Conservation (phyloP, 345 rosid genomes). For the Brassica juncea region DNA sequence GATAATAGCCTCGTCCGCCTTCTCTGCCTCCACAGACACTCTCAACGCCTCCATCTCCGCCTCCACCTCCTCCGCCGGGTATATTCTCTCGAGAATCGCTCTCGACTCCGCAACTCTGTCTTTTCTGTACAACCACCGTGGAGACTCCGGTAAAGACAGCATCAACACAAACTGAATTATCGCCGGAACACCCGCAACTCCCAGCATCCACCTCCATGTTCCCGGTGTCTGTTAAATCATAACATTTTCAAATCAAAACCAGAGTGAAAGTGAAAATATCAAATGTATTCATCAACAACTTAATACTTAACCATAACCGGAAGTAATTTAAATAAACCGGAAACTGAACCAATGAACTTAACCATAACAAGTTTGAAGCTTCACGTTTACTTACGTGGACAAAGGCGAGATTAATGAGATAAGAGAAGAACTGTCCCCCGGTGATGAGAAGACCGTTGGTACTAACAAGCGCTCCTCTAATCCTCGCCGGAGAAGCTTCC, state of each 20-base stretch:
- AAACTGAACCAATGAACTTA: no score
- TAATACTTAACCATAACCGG: no score
- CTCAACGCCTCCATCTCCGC: constrained; percentile 52
- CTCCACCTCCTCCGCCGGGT: constrained; percentile 65
- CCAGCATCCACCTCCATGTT: constrained; percentile 98
- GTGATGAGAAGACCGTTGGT: constrained; percentile 79
- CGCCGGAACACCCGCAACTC: constrained; percentile 69
- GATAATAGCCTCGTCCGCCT: constrained; percentile 48
- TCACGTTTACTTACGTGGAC: constrained; percentile 47
- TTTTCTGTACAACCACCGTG: constrained; percentile 76
- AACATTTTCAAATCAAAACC: constrained; percentile 25
- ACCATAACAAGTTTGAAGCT: neutral
- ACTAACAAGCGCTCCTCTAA: constrained; percentile 91
- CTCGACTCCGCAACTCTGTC: constrained; percentile 57
- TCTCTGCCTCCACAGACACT: constrained; percentile 61
- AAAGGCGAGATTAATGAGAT: constrained; percentile 82
- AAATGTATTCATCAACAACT: no score
- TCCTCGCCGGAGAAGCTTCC: constrained; percentile 88
- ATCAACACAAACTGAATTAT: constrained; percentile 63
- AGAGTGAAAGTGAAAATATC: no score
- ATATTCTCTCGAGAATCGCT: constrained; percentile 60
- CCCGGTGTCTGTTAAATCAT: constrained; percentile 51
- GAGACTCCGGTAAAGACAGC: constrained; percentile 81
- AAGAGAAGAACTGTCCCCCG: constrained; percentile 82
- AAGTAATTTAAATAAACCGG: no score